Evolutionary conservation across 1,284 basidiomycete genomes (phyloP).

Genomic region (Ceratobasidium sp.): DNA sequence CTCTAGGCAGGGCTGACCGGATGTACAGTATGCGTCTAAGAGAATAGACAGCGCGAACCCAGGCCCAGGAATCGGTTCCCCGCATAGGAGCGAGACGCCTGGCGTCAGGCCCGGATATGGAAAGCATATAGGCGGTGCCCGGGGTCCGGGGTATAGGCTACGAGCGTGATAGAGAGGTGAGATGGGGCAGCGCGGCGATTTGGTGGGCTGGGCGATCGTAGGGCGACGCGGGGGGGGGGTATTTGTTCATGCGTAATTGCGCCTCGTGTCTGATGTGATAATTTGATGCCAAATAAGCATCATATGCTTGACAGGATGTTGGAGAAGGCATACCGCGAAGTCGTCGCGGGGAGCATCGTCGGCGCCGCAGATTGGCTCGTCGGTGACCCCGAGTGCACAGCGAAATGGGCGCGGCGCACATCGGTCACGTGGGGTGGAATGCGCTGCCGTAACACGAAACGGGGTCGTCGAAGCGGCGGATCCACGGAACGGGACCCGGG

Average conservation of each 20-base stretch:
- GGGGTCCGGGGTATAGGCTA: constrained; percentile 1
- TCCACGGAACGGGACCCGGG: constrained; percentile 15
- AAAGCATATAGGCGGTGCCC: background rate
- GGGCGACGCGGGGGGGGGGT: background rate
- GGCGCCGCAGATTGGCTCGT: background rate
- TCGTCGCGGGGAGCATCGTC: no score
- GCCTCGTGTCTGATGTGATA: constrained; percentile 11
- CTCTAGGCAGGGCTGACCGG: no score
- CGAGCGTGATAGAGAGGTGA: background rate
- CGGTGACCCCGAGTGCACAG: constrained; percentile 6
- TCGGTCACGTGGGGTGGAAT: background rate
- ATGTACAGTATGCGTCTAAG: background rate
- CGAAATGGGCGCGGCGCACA: constrained; percentile 21
- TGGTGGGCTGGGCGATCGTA: background rate
- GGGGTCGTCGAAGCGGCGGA: constrained; percentile 1
- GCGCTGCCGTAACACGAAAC: constrained; percentile 33
- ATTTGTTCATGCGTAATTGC: constrained; percentile 7
- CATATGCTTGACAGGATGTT: constrained; percentile 35
- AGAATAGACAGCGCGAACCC: background rate
- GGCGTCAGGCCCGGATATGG: background rate
- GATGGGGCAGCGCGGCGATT: no score
- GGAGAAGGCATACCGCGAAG: no score
- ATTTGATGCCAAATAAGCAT: background rate
- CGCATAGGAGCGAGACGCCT: background rate
- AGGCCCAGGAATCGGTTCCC: constrained; percentile 1